Evolutionary conservation across 768 basidiomycete species (phyloP).

Genomic region (Phaeotremella skinneri): DNA sequence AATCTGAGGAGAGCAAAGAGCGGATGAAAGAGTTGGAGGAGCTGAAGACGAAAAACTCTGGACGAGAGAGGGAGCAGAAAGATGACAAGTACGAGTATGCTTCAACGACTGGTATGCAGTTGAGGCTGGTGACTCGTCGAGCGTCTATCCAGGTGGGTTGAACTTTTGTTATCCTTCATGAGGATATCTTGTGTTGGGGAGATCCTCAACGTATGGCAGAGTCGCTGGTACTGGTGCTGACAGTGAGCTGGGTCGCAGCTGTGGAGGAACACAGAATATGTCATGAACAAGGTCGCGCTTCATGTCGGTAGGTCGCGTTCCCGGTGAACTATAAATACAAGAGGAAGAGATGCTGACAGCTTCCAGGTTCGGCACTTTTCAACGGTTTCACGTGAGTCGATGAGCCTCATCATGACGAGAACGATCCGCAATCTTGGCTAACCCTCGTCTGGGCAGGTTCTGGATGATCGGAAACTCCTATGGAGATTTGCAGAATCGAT

Average conservation of each 20-base stretch:
- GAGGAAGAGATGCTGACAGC: too few relatives aligned
- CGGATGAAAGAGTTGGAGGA: conserved; percentile 54
- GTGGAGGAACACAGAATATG: conserved; percentile 57
- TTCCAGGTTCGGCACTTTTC: conserved; percentile 19
- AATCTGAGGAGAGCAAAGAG: conserved; percentile 59
- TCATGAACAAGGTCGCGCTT: conserved; percentile 51
- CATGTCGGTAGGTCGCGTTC: conserved; percentile 38
- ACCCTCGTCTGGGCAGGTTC: conserved; percentile 60
- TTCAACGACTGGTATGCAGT: conserved; percentile 65
- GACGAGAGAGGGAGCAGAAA: conserved; percentile 48
- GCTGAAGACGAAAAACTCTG: conserved; percentile 56
- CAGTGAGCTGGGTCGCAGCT: too few relatives aligned
- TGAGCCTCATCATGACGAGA: conserved; percentile 50
- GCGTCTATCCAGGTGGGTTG: conserved; percentile 40
- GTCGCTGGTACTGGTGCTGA: conserved; percentile 19
- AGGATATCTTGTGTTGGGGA: too few relatives aligned
- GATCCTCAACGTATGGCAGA: too few relatives aligned
- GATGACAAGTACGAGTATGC: conserved; percentile 51
- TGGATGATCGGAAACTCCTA: conserved; percentile 64
- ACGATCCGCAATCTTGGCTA: conserved; percentile 26
- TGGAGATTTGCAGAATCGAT: conserved; percentile 70
- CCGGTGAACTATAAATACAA: conserved; percentile 22
- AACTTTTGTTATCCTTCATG: neutral
- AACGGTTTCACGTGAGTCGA: conserved; percentile 25
- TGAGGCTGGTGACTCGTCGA: conserved; percentile 39